Conservation (phyloP, 2,329 filamentous ascomycete genomes). For the Fusarium paranaense region DNA sequence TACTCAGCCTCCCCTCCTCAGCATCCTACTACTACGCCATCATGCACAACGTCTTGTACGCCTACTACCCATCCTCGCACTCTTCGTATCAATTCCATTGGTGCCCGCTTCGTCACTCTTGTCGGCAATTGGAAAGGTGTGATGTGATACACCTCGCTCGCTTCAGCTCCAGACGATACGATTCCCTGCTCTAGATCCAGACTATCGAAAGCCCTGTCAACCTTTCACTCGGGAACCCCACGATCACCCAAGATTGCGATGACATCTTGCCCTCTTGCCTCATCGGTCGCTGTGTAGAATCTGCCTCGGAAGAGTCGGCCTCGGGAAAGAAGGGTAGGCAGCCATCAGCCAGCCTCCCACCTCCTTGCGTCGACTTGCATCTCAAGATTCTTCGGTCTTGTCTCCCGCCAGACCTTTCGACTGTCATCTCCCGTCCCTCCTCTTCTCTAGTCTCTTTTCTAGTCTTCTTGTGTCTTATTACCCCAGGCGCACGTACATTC, state of each 20-base stretch:
- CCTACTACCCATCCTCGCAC: neutral
- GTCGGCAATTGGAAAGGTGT: conserved; percentile 1
- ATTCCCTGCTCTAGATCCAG: conserved; percentile 2
- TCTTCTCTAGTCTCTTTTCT: neutral
- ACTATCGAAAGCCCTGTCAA: conserved; percentile 28
- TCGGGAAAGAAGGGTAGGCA: conserved; percentile 1
- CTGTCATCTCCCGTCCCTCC: neutral
- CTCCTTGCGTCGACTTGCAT: neutral
- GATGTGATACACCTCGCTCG: neutral
- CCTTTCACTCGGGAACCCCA: neutral
- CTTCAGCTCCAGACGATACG: neutral
- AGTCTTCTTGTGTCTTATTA: neutral
- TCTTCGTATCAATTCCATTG: conserved; percentile 25
- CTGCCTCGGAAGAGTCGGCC: conserved; percentile 19
- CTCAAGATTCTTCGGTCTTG: neutral
- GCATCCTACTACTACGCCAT: conserved; percentile 15
- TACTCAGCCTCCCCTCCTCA: neutral
- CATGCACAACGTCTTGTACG: neutral
- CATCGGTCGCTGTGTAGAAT: conserved; percentile 11
- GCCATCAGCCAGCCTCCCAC: conserved; percentile 20
- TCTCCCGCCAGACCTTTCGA: neutral
- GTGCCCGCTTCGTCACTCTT: conserved; percentile 36
- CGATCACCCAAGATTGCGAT: neutral
- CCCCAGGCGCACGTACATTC: neutral
- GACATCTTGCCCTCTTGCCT: conserved; percentile 17